A percentile compares a stretch with the other conserved stretches of the same genome.
These are phyloP conservation scores for Chlorella sp. DNA, from an alignment of 139 green algal genomes.

Conservation along the genomic window DNA sequence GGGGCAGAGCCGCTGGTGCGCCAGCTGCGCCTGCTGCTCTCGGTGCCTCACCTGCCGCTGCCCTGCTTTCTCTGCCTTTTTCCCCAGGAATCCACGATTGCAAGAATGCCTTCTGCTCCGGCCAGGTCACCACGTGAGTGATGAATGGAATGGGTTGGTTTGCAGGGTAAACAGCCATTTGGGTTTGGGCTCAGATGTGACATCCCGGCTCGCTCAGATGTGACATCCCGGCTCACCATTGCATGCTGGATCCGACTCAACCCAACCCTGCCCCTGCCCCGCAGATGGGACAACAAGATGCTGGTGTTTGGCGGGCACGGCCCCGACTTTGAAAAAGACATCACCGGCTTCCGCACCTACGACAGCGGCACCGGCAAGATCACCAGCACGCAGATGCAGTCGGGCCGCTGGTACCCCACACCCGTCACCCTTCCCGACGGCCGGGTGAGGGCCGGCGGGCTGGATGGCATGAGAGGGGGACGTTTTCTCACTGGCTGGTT, in stretches of 20 bases:
- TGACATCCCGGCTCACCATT: too few species aligned
- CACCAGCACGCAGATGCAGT: neutral
- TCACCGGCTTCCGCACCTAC: conserved; percentile 7
- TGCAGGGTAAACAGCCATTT: too few species aligned
- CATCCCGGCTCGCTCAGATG: too few species aligned
- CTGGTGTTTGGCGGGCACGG: conserved; percentile 20
- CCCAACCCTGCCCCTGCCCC: neutral
- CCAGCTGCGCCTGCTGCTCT: neutral
- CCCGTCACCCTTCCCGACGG: neutral
- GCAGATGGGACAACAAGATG: conserved; percentile 1
- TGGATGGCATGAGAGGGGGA: too few species aligned
- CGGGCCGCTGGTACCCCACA: neutral
- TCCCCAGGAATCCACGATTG: neutral
- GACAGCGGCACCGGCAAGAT: neutral
- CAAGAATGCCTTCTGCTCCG: conserved; percentile 15
- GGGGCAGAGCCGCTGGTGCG: too few species aligned
- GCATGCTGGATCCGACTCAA: too few species aligned
- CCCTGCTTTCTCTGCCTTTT: neutral
- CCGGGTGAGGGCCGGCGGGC: neutral
- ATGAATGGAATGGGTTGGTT: too few species aligned
- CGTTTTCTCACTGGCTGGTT: too few species aligned
- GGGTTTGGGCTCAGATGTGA: too few species aligned
- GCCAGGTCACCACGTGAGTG: neutral
- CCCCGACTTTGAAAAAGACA: neutral
- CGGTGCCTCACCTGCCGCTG: neutral